Conservation (phyloP, 2,329 filamentous ascomycete genomes). For the Microdochium bolleyi region DNA sequence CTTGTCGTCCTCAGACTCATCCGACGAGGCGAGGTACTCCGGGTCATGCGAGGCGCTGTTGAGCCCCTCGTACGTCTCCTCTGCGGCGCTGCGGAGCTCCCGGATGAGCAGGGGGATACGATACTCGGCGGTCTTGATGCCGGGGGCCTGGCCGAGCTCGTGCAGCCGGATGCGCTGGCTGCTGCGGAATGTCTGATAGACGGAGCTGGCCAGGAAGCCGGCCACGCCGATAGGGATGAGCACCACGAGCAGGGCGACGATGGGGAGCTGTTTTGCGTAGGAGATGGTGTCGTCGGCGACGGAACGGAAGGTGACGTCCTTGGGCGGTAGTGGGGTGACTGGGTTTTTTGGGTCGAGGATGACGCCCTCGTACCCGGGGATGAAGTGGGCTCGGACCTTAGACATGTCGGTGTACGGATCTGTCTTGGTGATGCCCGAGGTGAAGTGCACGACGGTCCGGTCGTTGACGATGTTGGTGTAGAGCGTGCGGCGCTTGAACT, state of each 20-base stretch:
- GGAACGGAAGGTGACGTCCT: slow-evolving; percentile 18
- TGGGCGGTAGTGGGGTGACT: slow-evolving; percentile 36
- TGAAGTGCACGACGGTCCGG: slow-evolving; percentile 73
- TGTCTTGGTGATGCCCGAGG: slow-evolving; percentile 65
- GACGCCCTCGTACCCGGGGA: slow-evolving; percentile 66
- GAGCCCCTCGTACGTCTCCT: slow-evolving; percentile 68
- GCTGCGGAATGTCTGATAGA: slow-evolving; percentile 69
- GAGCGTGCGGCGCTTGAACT: slow-evolving; percentile 68
- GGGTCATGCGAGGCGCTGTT: slow-evolving; percentile 56
- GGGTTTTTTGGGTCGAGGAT: slow-evolving; percentile 64
- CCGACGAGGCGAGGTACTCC: slow-evolving; percentile 58
- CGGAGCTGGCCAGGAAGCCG: slow-evolving; percentile 67
- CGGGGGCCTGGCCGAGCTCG: slow-evolving; percentile 61
- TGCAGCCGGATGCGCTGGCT: slow-evolving; percentile 68
- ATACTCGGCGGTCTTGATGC: slow-evolving; percentile 62
- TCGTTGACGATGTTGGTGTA: slow-evolving; percentile 90
- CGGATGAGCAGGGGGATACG: slow-evolving; percentile 69
- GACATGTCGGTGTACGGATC: slow-evolving; percentile 69
- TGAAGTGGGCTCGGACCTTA: slow-evolving; percentile 62
- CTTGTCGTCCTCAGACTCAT: slow-evolving; percentile 34
- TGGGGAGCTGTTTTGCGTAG: slow-evolving; percentile 48
- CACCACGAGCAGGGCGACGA: slow-evolving; percentile 56
- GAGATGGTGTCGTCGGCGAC: slow-evolving; percentile 20
- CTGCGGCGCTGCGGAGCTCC: slow-evolving; percentile 66
- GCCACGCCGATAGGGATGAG: slow-evolving; percentile 66